Percentiles rank a stretch among this genome's conserved stretches.
Evolutionary conservation across 2,329 filamentous ascomycete genomes (phyloP).

Genomic region (Diaporthe australafricana): DNA sequence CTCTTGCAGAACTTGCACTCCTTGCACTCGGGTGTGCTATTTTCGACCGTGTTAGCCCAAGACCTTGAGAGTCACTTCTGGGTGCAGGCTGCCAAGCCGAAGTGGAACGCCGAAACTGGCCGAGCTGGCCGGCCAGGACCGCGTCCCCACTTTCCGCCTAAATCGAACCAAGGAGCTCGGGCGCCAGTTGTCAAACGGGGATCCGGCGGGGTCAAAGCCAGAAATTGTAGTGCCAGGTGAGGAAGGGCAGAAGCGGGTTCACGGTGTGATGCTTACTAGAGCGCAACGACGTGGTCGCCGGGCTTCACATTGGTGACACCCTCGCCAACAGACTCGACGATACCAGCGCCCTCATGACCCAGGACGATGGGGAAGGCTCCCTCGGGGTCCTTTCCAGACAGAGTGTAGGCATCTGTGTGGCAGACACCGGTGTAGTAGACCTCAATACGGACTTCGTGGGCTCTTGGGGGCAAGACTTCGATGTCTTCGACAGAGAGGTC

Average conservation of each 20-base stretch:
- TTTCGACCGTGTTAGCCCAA: slow-evolving; percentile 9
- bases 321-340: slow-evolving; percentile 94
- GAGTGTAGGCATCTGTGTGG: slow-evolving; percentile 95
- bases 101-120: slow-evolving; percentile 12
- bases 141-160: slow-evolving; percentile 15
- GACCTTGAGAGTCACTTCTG: background rate
- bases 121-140: slow-evolving; percentile 12
- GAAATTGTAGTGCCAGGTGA: background rate
- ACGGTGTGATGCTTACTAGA: slow-evolving; percentile 72
- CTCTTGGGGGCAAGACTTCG: slow-evolving; percentile 88
- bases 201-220: slow-evolving; percentile 6
- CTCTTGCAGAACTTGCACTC: slow-evolving; percentile 99
- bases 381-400: slow-evolving; percentile 97
- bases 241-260: background rate
- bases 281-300: slow-evolving; percentile 90
- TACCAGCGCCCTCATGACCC: slow-evolving; percentile 90
- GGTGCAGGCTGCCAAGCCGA: slow-evolving; percentile 14
- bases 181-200: slow-evolving; percentile 9
- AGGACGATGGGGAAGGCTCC: slow-evolving; percentile 91
- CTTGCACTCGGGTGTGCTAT: slow-evolving; percentile 92
- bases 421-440: slow-evolving; percentile 99
- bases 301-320: slow-evolving; percentile 94
- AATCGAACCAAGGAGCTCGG: slow-evolving; percentile 5
- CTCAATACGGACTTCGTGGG: slow-evolving; percentile 96
- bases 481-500: slow-evolving; percentile 90